phyloP scores from a whole-genome alignment of 1,139 yeast genomes.

The Candida sp. region DNA sequence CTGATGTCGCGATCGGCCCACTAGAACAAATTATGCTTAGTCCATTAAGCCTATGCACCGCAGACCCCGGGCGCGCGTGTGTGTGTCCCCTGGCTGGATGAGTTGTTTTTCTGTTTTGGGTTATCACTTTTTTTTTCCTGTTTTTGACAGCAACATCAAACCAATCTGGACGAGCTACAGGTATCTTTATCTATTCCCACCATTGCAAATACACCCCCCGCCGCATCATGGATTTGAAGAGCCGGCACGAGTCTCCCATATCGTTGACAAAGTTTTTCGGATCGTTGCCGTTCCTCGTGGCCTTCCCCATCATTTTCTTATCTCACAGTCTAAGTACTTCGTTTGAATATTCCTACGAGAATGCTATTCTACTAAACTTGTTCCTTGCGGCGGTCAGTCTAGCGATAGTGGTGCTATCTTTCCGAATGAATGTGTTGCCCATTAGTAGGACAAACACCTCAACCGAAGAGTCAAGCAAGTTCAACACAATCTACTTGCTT shows the following conservation, averaged over 20 bases:
- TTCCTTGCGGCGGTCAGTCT: slow-evolving; percentile 8
- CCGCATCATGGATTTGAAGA: neutral
- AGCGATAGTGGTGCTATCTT: slow-evolving; percentile 6
- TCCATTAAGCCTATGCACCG: too few relatives aligned
- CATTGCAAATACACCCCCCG: neutral
- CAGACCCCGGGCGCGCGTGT: too few relatives aligned
- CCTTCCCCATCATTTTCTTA: slow-evolving; percentile 29
- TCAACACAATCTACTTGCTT: slow-evolving; percentile 7
- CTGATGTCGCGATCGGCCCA: too few relatives aligned
- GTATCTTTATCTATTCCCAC: too few relatives aligned
- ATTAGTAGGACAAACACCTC: slow-evolving; percentile 2
- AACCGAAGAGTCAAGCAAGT: neutral
- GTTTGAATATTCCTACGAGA: slow-evolving; percentile 1
- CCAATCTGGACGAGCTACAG: too few relatives aligned
- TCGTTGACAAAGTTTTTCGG: slow-evolving; percentile 14
- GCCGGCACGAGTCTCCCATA: slow-evolving; percentile 4
- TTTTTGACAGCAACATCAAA: neutral
- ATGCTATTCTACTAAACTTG: slow-evolving; percentile 8
- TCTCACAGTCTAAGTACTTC: slow-evolving; percentile 18
- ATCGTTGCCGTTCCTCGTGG: slow-evolving; percentile 32
- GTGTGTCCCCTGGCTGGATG: too few relatives aligned
- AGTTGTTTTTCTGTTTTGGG: neutral
- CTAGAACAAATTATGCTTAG: too few relatives aligned
- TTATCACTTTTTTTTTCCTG: neutral
- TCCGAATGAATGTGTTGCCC: slow-evolving; percentile 7